Percentiles rank a stretch among this genome's conserved stretches.
Evolutionary conservation across 805 yeast species (phyloP).

Genomic region (Priceomyces carsonii): DNA sequence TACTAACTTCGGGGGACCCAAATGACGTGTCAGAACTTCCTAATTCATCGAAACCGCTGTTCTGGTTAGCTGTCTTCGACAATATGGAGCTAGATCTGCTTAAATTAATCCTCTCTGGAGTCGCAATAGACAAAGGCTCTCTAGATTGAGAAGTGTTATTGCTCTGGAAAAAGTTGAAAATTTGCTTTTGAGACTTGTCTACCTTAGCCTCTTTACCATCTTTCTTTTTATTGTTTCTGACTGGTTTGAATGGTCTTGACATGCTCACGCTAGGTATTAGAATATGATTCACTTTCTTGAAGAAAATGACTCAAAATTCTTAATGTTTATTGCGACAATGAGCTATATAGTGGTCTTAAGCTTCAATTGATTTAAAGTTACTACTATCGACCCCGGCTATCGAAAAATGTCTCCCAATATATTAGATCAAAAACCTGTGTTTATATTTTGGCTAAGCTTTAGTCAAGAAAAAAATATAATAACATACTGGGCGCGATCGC

Average conservation of each 20-base stretch:
- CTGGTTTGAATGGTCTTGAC: slow-evolving; percentile 8
- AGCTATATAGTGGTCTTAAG: too few relatives aligned
- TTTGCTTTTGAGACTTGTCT: slow-evolving; percentile 21
- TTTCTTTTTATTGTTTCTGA: slow-evolving; percentile 4
- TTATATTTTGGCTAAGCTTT: too few relatives aligned
- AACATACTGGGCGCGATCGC: too few relatives aligned
- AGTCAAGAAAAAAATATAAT: too few relatives aligned
- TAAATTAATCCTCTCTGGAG: slow-evolving; percentile 13
- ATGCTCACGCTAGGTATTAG: slow-evolving; percentile 4
- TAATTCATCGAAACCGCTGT: slow-evolving; percentile 29
- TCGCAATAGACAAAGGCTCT: slow-evolving; percentile 4
- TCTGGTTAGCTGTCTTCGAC: slow-evolving; percentile 15
- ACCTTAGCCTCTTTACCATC: too few relatives aligned
- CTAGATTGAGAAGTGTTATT: background rate
- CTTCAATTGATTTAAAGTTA: too few relatives aligned
- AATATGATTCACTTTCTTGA: background rate
- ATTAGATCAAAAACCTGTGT: too few relatives aligned
- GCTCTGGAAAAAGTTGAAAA: slow-evolving; percentile 27
- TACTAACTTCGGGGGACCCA: slow-evolving; percentile 37
- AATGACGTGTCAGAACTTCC: slow-evolving; percentile 35
- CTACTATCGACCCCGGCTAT: too few relatives aligned
- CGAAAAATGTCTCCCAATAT: too few relatives aligned
- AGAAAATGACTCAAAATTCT: slow-evolving; percentile 1
- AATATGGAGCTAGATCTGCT: slow-evolving; percentile 22
- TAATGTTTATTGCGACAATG: too few relatives aligned